A percentile compares a stretch with the other conserved stretches of the same genome.
These are phyloP conservation scores for Flagelloscypha sp. DNA, from an alignment of 768 basidiomycete species.

Conservation along the genomic window DNA sequence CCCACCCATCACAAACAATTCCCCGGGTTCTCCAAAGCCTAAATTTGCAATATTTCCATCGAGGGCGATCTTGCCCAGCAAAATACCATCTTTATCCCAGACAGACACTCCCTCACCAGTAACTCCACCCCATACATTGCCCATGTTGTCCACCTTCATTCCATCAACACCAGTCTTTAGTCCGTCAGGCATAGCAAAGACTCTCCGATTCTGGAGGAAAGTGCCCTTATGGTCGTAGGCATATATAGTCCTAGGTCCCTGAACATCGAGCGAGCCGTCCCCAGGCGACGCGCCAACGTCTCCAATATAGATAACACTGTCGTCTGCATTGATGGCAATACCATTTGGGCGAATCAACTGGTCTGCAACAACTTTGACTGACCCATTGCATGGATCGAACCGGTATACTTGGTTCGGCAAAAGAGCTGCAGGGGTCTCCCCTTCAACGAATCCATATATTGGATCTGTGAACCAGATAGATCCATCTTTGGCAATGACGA, in stretches of 20 bases:
- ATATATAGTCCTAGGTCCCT: not conserved
- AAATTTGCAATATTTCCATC: conserved; percentile 1
- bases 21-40: not conserved
- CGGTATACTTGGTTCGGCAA: conserved; percentile 39
- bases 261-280: not conserved
- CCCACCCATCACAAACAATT: not conserved
- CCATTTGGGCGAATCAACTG: conserved; percentile 31
- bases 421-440: conserved; percentile 29
- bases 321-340: conserved; percentile 25
- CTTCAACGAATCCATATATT: conserved; percentile 25
- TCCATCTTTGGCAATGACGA: conserved; percentile 18
- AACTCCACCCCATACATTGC: conserved; percentile 38
- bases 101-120: conserved; percentile 40
- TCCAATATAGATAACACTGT: conserved; percentile 3
- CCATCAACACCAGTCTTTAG: conserved; percentile 33
- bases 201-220: conserved; percentile 27
- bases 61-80: conserved; percentile 35
- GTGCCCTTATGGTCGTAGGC: not conserved
- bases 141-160: conserved; percentile 33
- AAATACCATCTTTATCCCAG: conserved; percentile 28
- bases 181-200: conserved; percentile 36
- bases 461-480: conserved; percentile 16
- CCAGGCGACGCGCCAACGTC: not conserved
- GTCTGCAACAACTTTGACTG: conserved; percentile 35
- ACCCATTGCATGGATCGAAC: conserved; percentile 31